Conservation (phyloP, 768 basidiomycete species). For the Boletellus sp. region DNA sequence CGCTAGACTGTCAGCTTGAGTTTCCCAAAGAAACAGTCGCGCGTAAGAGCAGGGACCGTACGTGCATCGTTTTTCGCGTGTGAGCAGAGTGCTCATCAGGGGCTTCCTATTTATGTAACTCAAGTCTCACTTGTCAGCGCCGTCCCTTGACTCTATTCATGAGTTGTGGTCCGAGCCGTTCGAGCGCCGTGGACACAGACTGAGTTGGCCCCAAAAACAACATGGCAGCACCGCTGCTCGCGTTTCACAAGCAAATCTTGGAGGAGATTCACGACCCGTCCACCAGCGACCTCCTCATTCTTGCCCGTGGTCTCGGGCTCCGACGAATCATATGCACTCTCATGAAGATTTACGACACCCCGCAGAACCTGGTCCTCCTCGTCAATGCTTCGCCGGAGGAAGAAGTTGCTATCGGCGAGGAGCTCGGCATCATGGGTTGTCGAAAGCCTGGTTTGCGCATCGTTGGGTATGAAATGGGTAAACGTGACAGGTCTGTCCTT, state of each 20-base stretch:
- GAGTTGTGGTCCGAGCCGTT: not conserved
- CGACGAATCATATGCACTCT: constrained; percentile 80
- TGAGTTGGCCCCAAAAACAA: constrained; percentile 1
- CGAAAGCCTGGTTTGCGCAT: constrained; percentile 79
- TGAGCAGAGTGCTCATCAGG: not conserved
- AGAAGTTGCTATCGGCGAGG: constrained; percentile 87
- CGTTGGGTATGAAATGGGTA: constrained; percentile 76
- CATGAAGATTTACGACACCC: constrained; percentile 88
- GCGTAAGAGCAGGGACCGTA: not conserved
- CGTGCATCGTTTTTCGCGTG: not conserved
- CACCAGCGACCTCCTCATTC: constrained; percentile 66
- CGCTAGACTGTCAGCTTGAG: no score
- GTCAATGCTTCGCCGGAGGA: constrained; percentile 85
- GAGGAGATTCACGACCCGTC: constrained; percentile 70
- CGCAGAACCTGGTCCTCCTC: constrained; percentile 77
- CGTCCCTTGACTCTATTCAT: no score
- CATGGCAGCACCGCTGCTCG: constrained; percentile 39
- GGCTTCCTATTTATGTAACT: constrained; percentile 5
- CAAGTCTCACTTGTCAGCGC: no score
- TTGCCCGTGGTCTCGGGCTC: constrained; percentile 90
- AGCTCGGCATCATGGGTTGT: constrained; percentile 89
- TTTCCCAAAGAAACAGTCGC: no score
- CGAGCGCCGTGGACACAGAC: not conserved
- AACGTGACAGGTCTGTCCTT: constrained; percentile 66
- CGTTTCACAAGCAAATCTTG: constrained; percentile 66